phyloP scores from a whole-genome alignment of 2,329 filamentous ascomycete species.

The Cadophora malorum region DNA sequence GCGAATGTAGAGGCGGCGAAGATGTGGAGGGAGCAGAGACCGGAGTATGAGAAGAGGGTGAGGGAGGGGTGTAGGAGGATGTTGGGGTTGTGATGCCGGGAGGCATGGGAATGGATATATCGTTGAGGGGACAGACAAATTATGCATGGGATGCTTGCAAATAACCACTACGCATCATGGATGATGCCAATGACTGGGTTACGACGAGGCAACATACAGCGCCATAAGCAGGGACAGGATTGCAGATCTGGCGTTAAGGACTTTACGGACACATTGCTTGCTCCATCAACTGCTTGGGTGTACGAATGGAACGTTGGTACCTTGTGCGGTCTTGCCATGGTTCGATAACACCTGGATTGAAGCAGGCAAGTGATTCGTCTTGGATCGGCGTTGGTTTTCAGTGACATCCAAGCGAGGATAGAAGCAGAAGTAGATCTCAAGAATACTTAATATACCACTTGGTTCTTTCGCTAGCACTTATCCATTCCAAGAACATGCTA shows the following conservation, averaged over 20 bases:
- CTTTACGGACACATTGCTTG: background rate
- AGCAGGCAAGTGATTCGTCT: background rate
- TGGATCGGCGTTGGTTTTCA: background rate
- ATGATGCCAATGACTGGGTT: background rate
- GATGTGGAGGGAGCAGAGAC: constrained; percentile 88
- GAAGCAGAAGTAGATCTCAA: background rate
- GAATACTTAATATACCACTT: background rate
- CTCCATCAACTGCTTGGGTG: background rate
- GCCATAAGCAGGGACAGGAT: background rate
- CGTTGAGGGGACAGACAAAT: background rate
- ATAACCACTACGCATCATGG: background rate
- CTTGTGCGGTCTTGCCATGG: too few relatives aligned
- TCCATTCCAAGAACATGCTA: background rate
- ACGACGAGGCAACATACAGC: too few relatives aligned
- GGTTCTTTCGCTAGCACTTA: too few relatives aligned
- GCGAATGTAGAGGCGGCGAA: constrained; percentile 96
- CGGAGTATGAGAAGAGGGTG: constrained; percentile 87
- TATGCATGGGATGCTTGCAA: too few relatives aligned
- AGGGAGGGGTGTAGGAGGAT: constrained; percentile 80
- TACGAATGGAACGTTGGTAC: background rate
- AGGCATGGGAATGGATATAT: background rate
- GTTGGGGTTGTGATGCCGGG: constrained; percentile 67
- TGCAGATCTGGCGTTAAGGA: too few relatives aligned
- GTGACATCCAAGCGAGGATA: background rate
- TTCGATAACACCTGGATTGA: background rate